Evolutionary conservation across 306 rosid genomes (phyloP).

Genomic region (Cyamopsis tetragonoloba): DNA sequence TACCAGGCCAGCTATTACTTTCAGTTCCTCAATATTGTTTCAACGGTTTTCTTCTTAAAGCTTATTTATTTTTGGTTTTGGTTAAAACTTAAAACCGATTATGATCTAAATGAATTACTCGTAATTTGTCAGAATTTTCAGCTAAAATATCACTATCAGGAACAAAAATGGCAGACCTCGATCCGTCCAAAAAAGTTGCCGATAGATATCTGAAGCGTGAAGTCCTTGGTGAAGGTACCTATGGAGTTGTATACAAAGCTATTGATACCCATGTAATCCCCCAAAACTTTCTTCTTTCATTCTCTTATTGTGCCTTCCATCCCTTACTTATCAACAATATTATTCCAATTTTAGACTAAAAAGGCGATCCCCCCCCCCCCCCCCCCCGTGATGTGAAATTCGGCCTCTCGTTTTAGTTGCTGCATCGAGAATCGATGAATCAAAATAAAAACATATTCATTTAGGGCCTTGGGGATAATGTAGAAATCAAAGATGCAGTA

Average conservation of each 20-base stretch:
- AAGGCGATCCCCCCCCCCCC: not conserved
- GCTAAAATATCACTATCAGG: not conserved
- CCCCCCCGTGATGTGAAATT: not conserved
- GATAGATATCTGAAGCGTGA: slow-evolving; percentile 90
- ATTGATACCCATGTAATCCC: slow-evolving; percentile 69
- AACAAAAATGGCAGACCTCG: slow-evolving; percentile 47
- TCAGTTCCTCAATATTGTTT: not conserved
- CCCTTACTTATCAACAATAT: not conserved
- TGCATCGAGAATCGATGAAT: not conserved
- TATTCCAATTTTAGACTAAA: not conserved
- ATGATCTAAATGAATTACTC: not conserved
- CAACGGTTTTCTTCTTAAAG: not conserved
- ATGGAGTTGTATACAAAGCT: slow-evolving; percentile 87
- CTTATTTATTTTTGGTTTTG: too few relatives aligned
- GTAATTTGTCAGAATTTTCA: not conserved
- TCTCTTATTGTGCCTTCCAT: not conserved
- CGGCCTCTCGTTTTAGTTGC: not conserved
- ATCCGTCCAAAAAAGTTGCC: slow-evolving; percentile 69
- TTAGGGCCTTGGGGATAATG: not conserved
- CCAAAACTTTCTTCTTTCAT: not conserved
- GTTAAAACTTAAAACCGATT: not conserved
- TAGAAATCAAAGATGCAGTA: not conserved
- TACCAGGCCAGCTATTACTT: not conserved
- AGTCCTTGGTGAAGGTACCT: slow-evolving; percentile 90
- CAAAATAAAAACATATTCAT: not conserved